Evolutionary conservation across 257 asterid genomes (phyloP), one percentile per base, ranked within the genome.

Genomic region (Solanum habrochaites): DNA sequence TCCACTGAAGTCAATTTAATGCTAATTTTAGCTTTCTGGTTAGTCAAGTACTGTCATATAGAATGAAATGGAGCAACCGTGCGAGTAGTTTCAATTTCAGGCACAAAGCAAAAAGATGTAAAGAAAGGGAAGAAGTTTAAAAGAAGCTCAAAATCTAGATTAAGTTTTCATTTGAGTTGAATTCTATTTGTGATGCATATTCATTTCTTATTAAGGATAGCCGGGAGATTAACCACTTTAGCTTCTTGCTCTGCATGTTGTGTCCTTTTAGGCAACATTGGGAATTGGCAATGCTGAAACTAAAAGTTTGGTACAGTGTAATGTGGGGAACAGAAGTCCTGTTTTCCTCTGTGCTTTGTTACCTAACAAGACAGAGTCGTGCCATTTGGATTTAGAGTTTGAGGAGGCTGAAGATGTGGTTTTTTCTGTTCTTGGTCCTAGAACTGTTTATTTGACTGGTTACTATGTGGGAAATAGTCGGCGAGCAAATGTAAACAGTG

Each of bases 321-420:
- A 94, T 86, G 93, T 94, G 85, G 99, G 98, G 27, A 90, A 91
- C 10, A 92, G 90, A 88, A 91, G 91, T 64, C 98, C 98, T 3
- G 92, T 94, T 52, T 87, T 94, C 84, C 90, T 96, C 29, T 96
- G 98, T 47, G 94, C 88, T 40, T 89, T 96, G 90, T 82, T 92
- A 85, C 98, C 98, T 43, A 88, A 92, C 70, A 89, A 77, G 90
- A 89, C 90, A 1, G 98, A 93, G 90, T 94, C 98, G 9, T 90
- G 90, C 92, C 94, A 91, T 83, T 87, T 96, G 86, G 99, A 93
- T 82, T 91, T 96, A 92, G 99, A 96, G 88, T 96, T 95, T 86
- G 97, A 94, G 92, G 99, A 96, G 93, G 92, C 91, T 1, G 95
- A 93, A n/a, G 97, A 95, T 91, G 99, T 96, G 66, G 92, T 93